phyloP scores from a whole-genome alignment of 495 filamentous ascomycete genomes.

The Penicillium pulvis region DNA sequence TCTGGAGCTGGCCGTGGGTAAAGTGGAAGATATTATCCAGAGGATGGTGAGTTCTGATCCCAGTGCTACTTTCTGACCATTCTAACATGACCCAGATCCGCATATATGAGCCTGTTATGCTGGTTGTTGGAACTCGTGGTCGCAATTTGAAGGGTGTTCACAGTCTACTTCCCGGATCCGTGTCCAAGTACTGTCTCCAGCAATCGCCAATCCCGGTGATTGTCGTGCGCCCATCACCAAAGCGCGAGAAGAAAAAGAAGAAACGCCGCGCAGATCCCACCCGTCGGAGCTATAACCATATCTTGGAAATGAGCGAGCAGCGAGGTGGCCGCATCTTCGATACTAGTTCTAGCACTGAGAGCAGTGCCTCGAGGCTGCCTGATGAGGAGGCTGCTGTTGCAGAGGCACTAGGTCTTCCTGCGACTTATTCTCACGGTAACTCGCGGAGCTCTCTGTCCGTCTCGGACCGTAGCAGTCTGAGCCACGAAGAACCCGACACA shows the following conservation, averaged over 20 bases:
- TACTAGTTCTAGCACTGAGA: conserved; percentile 48
- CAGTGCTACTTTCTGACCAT: neutral
- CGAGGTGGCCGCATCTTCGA: conserved; percentile 59
- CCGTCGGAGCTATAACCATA: conserved; percentile 77
- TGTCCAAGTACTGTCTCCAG: conserved; percentile 96
- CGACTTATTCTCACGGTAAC: conserved; percentile 32
- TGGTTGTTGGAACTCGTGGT: conserved; percentile 93
- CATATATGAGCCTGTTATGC: conserved; percentile 90
- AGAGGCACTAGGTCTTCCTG: conserved; percentile 66
- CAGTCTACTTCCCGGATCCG: conserved; percentile 85
- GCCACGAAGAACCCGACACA: conserved; percentile 33
- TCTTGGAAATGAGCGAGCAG: conserved; percentile 63
- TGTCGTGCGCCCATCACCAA: conserved; percentile 87
- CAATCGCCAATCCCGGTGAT: conserved; percentile 97
- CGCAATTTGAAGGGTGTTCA: conserved; percentile 86
- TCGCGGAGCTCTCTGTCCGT: conserved; percentile 54
- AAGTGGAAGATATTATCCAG: conserved; percentile 90
- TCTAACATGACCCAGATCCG: conserved; percentile 65
- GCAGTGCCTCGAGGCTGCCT: conserved; percentile 40
- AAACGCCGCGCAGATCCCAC: conserved; percentile 81
- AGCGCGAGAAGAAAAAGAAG: conserved; percentile 87
- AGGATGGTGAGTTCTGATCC: conserved; percentile 72
- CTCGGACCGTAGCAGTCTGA: conserved; percentile 45
- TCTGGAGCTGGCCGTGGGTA: conserved; percentile 88
- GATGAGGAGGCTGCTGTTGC: conserved; percentile 75